A percentile compares a stretch with the other conserved stretches of the same genome.
Evolutionary conservation across 2,329 filamentous ascomycete genomes (phyloP).

Genomic region (Thelonectria olida): DNA sequence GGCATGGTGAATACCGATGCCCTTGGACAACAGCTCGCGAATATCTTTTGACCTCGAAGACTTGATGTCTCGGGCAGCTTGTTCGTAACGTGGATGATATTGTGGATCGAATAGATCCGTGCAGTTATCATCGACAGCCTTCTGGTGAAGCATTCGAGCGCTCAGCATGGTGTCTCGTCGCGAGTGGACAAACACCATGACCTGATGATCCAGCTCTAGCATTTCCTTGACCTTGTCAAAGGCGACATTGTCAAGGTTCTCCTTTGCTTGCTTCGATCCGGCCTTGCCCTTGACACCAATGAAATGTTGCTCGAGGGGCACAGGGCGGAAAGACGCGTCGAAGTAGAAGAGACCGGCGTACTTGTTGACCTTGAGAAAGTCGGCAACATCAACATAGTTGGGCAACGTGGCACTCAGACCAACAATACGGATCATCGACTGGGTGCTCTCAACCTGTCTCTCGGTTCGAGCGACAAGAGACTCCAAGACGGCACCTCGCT

Average conservation of each 20-base stretch:
- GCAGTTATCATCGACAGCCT: slow-evolving; percentile 83
- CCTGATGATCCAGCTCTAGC: slow-evolving; percentile 89
- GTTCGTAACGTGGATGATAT: slow-evolving; percentile 80
- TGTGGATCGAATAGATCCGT: slow-evolving; percentile 85
- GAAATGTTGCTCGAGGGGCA: slow-evolving; percentile 96
- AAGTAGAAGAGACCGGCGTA: slow-evolving; percentile 96
- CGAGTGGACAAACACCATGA: slow-evolving; percentile 99
- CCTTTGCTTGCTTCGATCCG: slow-evolving; percentile 80
- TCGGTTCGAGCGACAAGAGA: slow-evolving; percentile 95
- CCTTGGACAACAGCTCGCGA: slow-evolving; percentile 87
- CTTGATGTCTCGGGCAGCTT: slow-evolving; percentile 85
- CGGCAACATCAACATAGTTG: slow-evolving; percentile 95
- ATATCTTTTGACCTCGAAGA: slow-evolving; percentile 86
- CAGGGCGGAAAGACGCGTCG: slow-evolving; percentile 92
- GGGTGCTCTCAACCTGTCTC: slow-evolving; percentile 96
- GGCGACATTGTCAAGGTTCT: slow-evolving; percentile 86
- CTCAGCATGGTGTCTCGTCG: slow-evolving; percentile 92
- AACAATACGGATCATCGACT: slow-evolving; percentile 95
- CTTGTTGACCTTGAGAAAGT: slow-evolving; percentile 96
- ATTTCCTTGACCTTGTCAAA: slow-evolving; percentile 97
- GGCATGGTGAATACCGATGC: slow-evolving; percentile 94
- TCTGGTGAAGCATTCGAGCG: slow-evolving; percentile 84
- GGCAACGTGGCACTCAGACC: slow-evolving; percentile 95
- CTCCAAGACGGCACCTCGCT: slow-evolving; percentile 94
- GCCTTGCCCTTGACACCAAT: slow-evolving; percentile 94